Evolutionary conservation across 1,284 basidiomycete genomes (phyloP).

Genomic region (Chondrostereum purpureum): DNA sequence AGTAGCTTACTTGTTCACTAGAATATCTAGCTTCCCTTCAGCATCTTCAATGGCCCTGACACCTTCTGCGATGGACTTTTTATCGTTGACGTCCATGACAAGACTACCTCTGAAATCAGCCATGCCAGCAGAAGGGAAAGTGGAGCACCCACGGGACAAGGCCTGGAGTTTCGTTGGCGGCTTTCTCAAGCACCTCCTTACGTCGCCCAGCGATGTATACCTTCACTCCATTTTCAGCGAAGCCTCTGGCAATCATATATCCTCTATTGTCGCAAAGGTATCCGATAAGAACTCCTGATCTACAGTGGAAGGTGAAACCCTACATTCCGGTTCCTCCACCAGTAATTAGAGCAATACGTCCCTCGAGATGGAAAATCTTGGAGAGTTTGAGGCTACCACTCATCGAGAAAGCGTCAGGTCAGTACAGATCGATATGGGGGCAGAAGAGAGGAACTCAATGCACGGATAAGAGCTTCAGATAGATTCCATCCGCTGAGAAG

Average conservation of each 20-base stretch:
- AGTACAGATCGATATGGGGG: too few relatives aligned
- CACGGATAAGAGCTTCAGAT: too few relatives aligned
- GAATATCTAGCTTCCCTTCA: constrained; percentile 69
- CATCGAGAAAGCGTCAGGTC: too few relatives aligned
- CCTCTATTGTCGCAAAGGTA: too few relatives aligned
- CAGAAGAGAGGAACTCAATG: too few relatives aligned
- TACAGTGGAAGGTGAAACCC: too few relatives aligned
- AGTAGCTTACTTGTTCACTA: constrained; percentile 85
- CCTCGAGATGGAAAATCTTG: constrained; percentile 51
- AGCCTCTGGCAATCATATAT: constrained; percentile 65
- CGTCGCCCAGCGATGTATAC: constrained; percentile 77
- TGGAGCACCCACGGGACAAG: constrained; percentile 33
- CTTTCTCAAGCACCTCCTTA: constrained; percentile 53
- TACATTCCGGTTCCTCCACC: constrained; percentile 78
- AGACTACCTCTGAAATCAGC: too few relatives aligned
- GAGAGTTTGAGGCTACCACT: too few relatives aligned
- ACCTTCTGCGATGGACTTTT: constrained; percentile 54
- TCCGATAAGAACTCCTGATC: too few relatives aligned
- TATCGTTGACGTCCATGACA: constrained; percentile 64
- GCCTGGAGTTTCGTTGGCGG: constrained; percentile 40
- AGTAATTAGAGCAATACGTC: constrained; percentile 66
- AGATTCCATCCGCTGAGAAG: too few relatives aligned
- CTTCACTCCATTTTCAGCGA: constrained; percentile 73
- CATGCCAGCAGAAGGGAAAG: too few relatives aligned
- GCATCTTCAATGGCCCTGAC: constrained; percentile 46